phyloP scores from a whole-genome alignment of 768 basidiomycete genomes.

The Steccherinum ochraceum region DNA sequence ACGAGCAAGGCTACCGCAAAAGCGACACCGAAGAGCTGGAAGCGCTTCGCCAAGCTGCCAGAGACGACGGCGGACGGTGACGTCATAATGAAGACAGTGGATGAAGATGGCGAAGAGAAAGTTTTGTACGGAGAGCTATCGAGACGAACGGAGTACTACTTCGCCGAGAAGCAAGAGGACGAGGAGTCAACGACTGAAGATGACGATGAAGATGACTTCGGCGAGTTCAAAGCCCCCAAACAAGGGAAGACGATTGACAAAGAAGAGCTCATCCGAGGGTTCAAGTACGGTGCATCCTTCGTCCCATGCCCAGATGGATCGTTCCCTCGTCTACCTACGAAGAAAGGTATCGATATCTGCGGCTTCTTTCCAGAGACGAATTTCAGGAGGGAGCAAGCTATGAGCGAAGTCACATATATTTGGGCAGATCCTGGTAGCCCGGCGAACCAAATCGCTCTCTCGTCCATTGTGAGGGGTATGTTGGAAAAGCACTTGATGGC shows the following conservation, averaged over 20 bases:
- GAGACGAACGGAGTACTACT: constrained; percentile 48
- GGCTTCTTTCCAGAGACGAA: constrained; percentile 71
- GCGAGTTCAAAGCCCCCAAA: constrained; percentile 26
- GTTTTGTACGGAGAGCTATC: constrained; percentile 36
- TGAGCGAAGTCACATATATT: constrained; percentile 83
- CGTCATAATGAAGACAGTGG: constrained; percentile 17
- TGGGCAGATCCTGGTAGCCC: constrained; percentile 68
- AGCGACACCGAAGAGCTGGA: constrained; percentile 67
- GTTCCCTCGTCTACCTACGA: constrained; percentile 67
- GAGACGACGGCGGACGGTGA: constrained; percentile 25
- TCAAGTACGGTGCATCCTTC: constrained; percentile 87
- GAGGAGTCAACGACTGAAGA: constrained; percentile 21
- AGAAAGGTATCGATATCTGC: constrained; percentile 82
- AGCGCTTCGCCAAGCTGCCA: constrained; percentile 51
- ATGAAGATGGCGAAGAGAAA: constrained; percentile 33
- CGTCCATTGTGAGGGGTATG: constrained; percentile 86
- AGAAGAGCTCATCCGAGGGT: constrained; percentile 74
- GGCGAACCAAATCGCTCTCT: constrained; percentile 77
- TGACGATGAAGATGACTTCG: constrained; percentile 21
- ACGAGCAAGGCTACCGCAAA: constrained; percentile 75
- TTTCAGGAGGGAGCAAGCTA: constrained; percentile 72
- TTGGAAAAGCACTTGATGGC: constrained; percentile 54
- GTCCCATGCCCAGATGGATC: constrained; percentile 83
- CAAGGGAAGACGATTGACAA: constrained; percentile 51
- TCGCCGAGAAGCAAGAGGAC: constrained; percentile 38